phyloP scores from a whole-genome alignment of 2,329 filamentous ascomycete genomes.

The Pseudogymnoascus sp. region DNA sequence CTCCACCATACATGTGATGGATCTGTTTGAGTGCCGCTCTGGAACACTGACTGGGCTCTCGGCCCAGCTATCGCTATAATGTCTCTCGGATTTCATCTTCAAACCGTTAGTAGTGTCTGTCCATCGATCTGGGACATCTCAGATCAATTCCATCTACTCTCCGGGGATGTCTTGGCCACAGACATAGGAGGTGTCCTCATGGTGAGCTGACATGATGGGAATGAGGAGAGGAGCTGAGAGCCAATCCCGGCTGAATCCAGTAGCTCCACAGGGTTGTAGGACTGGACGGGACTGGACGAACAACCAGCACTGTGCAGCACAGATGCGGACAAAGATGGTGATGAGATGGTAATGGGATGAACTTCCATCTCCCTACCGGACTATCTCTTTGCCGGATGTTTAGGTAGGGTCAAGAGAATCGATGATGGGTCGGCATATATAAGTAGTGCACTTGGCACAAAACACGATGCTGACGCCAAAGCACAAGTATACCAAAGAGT shows the following conservation, averaged over 20 bases:
- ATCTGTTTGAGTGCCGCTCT: not conserved
- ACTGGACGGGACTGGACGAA: not conserved
- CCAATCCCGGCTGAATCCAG: not conserved
- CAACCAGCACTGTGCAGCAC: not conserved
- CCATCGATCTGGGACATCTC: conserved; percentile 1
- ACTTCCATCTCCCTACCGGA: no score
- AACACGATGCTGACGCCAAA: not conserved
- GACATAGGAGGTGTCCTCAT: not conserved
- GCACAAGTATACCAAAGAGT: not conserved
- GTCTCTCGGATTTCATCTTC: not conserved
- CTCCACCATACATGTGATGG: not conserved
- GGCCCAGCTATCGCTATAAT: not conserved
- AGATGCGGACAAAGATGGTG: not conserved
- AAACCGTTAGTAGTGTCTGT: not conserved
- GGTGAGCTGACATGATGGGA: not conserved
- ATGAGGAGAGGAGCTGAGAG: not conserved
- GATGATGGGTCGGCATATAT: not conserved
- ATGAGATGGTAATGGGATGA: not conserved
- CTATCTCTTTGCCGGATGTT: not conserved
- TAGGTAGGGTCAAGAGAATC: not conserved
- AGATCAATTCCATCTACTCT: conserved; percentile 1
- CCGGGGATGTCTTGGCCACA: not conserved
- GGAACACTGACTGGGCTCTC: not conserved
- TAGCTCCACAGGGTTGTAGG: not conserved
- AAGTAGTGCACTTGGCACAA: not conserved